Conservation (phyloP, 2,329 filamentous ascomycete genomes). For the Capronia americana region DNA sequence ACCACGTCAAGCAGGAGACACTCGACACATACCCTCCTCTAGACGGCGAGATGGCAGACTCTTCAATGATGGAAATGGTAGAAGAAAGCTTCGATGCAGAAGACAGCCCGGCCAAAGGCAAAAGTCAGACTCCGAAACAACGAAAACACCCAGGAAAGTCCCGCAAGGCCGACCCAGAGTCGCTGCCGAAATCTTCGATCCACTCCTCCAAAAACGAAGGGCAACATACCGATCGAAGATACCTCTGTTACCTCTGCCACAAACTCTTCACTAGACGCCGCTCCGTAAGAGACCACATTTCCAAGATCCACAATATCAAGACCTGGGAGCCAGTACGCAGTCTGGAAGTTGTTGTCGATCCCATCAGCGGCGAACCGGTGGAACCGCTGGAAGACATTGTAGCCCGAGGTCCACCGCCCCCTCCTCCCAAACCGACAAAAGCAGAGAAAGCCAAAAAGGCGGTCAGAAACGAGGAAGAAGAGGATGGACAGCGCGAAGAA, state of each 20-base stretch:
- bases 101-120: slow-evolving; percentile 10
- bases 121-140: slow-evolving; percentile 20
- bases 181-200: slow-evolving; percentile 30
- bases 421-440: slow-evolving; percentile 32
- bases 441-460: slow-evolving; percentile 28
- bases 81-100: slow-evolving; percentile 19
- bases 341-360: slow-evolving; percentile 40
- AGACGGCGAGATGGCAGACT: slow-evolving; percentile 21
- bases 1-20: slow-evolving; percentile 30
- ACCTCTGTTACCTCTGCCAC: slow-evolving; percentile 40
- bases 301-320: slow-evolving; percentile 40
- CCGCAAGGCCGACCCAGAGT: slow-evolving; percentile 31
- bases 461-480: slow-evolving; percentile 22
- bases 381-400: slow-evolving; percentile 39
- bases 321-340: slow-evolving; percentile 39
- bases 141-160: slow-evolving; percentile 36
- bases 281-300: slow-evolving; percentile 40
- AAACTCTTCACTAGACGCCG: slow-evolving; percentile 40
- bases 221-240: slow-evolving; percentile 40
- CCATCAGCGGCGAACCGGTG: slow-evolving; percentile 36
- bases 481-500: slow-evolving; percentile 17
- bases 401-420: slow-evolving; percentile 37
- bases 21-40: slow-evolving; percentile 32
- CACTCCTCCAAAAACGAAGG: slow-evolving; percentile 42
- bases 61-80: slow-evolving; percentile 23